These are phyloP conservation scores for Neonectria hederae DNA, from an alignment of 2,329 filamentous ascomycete species.

Conservation along the genomic window DNA sequence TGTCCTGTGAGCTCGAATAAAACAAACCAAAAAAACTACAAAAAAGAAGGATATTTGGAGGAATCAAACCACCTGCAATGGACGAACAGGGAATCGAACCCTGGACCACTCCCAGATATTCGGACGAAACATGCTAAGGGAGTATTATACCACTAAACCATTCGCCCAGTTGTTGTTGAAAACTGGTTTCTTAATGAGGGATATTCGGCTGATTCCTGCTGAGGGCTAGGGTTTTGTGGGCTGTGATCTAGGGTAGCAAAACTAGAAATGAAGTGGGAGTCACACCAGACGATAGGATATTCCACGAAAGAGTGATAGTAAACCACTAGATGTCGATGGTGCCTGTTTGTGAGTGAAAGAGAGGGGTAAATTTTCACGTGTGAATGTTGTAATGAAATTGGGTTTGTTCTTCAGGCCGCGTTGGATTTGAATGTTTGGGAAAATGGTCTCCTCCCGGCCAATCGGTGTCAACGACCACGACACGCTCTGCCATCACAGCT, in stretches of 20 bases:
- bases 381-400: background rate
- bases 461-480: background rate
- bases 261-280: background rate
- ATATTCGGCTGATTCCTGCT: slow-evolving; percentile 15
- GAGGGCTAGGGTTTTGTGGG: background rate
- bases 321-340: background rate
- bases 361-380: background rate
- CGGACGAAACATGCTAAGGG: slow-evolving; percentile 35
- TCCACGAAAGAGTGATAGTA: too few species aligned
- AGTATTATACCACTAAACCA: slow-evolving; percentile 45
- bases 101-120: slow-evolving; percentile 33
- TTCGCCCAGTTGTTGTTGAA: slow-evolving; percentile 34
- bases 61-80: slow-evolving; percentile 29
- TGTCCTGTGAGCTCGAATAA: background rate
- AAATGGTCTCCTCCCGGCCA: background rate
- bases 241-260: slow-evolving; percentile 8
- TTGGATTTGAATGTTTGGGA: background rate
- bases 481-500: background rate
- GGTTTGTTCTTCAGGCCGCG: background rate
- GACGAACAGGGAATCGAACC: slow-evolving; percentile 42
- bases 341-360: background rate
- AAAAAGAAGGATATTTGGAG: slow-evolving; percentile 10
- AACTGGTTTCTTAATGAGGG: background rate
- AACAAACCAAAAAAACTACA: background rate
- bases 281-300: background rate